Conservation (phyloP, 768 basidiomycete genomes). For the Auricularia sp. region DNA sequence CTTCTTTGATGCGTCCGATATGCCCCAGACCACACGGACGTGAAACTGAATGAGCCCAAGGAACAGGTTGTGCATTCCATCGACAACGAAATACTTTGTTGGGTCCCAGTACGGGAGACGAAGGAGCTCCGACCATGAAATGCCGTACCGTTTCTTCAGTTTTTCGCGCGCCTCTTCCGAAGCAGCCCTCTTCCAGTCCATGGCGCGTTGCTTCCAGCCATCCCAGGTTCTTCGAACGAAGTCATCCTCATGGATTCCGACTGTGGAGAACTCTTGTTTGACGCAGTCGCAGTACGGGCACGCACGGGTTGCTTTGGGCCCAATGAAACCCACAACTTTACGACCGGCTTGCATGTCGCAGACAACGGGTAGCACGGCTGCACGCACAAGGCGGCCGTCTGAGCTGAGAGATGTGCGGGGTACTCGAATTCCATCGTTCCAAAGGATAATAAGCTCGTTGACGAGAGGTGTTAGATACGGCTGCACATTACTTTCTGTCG, state of each 20-base stretch:
- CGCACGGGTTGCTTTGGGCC: constrained; percentile 10
- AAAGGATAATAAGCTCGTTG: background rate
- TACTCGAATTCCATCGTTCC: constrained; percentile 17
- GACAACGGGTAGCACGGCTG: constrained; percentile 20
- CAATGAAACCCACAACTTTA: constrained; percentile 14
- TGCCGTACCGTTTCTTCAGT: constrained; percentile 16
- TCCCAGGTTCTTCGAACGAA: constrained; percentile 1
- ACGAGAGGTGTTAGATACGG: no score
- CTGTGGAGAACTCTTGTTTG: no score
- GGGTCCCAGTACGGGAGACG: constrained; percentile 28
- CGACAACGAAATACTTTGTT: constrained; percentile 16
- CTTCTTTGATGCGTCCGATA: no score
- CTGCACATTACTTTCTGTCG: no score
- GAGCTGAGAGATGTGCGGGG: constrained; percentile 12
- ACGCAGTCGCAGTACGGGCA: constrained; percentile 8
- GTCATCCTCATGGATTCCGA: no score
- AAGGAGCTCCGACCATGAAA: constrained; percentile 24
- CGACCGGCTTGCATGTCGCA: constrained; percentile 29
- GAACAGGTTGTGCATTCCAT: constrained; percentile 30
- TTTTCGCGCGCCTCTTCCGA: constrained; percentile 10
- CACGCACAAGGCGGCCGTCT: constrained; percentile 15
- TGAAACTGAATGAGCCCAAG: constrained; percentile 11
- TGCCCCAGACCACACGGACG: background rate
- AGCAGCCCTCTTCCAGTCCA: constrained; percentile 15
- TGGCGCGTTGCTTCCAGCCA: constrained; percentile 5